phyloP scores from a whole-genome alignment of 2,329 filamentous ascomycete species.

The Beauveria asiatica region DNA sequence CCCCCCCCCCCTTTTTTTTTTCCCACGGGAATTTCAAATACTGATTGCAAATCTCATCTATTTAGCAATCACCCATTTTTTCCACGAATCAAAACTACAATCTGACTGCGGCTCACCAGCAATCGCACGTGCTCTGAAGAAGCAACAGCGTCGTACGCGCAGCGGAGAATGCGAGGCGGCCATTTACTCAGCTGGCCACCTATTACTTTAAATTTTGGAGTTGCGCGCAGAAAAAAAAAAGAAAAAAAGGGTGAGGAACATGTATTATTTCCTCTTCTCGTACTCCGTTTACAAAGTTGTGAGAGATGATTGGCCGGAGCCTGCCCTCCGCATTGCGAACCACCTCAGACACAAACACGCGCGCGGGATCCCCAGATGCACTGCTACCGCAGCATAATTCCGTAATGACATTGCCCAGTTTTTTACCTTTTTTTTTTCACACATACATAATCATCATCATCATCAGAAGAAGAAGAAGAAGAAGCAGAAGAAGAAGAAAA shows the following conservation, averaged over 20 bases:
- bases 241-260: neutral
- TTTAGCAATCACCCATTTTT: neutral
- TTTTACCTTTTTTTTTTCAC: no score
- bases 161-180: neutral
- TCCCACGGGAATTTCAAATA: neutral
- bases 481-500: no score
- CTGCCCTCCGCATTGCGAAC: neutral
- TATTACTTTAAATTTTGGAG: neutral
- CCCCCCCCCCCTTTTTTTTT: neutral
- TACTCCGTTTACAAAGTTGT: neutral
- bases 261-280: neutral
- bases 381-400: neutral
- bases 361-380: neutral
- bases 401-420: neutral
- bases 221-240: neutral
- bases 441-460: no score
- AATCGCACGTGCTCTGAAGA: neutral
- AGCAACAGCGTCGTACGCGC: neutral
- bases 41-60: neutral
- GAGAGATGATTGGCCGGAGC: neutral
- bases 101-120: neutral
- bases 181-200: neutral
- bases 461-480: neutral
- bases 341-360: neutral
- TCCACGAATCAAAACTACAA: neutral